Evolutionary conservation across 2,329 filamentous ascomycete genomes (phyloP).

Genomic region (Cryphonectria nitschkei): DNA sequence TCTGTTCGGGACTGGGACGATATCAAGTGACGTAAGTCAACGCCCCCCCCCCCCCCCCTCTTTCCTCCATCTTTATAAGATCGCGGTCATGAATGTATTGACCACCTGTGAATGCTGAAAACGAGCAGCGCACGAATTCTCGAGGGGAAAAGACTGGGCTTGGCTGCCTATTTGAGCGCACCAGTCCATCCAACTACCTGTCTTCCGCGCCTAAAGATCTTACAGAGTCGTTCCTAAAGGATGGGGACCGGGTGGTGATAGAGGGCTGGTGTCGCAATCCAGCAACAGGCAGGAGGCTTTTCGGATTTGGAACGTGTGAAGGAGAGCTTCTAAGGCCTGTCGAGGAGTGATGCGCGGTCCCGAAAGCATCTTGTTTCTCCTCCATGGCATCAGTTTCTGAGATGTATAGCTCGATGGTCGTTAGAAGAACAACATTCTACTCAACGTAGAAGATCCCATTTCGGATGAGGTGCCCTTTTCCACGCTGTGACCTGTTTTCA

Average conservation of each 20-base stretch:
- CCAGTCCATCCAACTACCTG: background rate
- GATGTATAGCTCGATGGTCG: too few relatives aligned
- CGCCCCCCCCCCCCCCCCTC: background rate
- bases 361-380: too few relatives aligned
- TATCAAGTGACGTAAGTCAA: background rate
- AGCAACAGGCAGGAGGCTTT: background rate
- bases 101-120: too few relatives aligned
- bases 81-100: too few relatives aligned
- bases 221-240: background rate
- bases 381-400: too few relatives aligned
- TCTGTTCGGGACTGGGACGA: background rate
- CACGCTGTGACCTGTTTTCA: too few relatives aligned
- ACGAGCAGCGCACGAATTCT: background rate
- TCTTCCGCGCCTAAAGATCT: background rate
- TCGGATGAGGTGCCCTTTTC: too few relatives aligned
- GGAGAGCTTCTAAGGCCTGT: background rate
- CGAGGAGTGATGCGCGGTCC: too few relatives aligned
- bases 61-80: too few relatives aligned
- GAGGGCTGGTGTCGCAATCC: slow-evolving; percentile 4
- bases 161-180: slow-evolving; percentile 2
- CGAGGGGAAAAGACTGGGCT: background rate
- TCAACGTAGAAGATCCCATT: too few relatives aligned
- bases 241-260: slow-evolving; percentile 1
- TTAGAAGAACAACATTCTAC: too few relatives aligned
- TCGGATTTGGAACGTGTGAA: background rate